Evolutionary conservation across 257 asterid genomes (phyloP).

Genomic region (Nicotiana tomentosiformis): DNA sequence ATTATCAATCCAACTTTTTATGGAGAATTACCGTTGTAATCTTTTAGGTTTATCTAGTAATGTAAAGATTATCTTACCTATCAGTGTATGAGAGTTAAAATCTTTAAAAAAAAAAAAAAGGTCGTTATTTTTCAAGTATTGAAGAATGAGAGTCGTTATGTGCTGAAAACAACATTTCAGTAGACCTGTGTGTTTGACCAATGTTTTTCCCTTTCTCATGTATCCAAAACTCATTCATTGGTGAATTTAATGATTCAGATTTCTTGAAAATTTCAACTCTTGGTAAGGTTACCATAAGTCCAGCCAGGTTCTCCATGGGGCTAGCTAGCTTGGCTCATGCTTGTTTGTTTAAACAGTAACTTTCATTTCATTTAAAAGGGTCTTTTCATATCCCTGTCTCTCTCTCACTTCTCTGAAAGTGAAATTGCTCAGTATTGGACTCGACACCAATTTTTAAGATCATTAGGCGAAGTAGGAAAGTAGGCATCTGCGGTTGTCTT

Average conservation of each 20-base stretch:
- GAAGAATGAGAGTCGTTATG: background rate
- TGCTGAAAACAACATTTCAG: conserved; percentile 1
- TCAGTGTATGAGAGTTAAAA: too few species aligned
- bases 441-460: conserved; percentile 8
- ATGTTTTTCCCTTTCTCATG: background rate
- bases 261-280: background rate
- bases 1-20: too few species aligned
- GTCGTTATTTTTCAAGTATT: background rate
- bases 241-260: background rate
- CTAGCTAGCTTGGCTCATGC: conserved; percentile 9
- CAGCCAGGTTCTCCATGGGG: conserved; percentile 9
- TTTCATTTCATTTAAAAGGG: conserved; percentile 30
- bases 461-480: too few species aligned
- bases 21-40: too few species aligned
- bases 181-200: background rate
- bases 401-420: conserved; percentile 20
- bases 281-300: background rate
- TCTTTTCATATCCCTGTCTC: conserved; percentile 14
- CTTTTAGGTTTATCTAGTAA: too few species aligned
- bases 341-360: conserved; percentile 19
- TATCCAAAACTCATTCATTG: background rate
- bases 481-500: conserved; percentile 25
- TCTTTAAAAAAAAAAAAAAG: too few species aligned
- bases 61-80: too few species aligned
- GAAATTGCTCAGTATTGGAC: conserved; percentile 19